phyloP scores from a whole-genome alignment of 106 monocot species.

The Dendrobium chrysotoxum region DNA sequence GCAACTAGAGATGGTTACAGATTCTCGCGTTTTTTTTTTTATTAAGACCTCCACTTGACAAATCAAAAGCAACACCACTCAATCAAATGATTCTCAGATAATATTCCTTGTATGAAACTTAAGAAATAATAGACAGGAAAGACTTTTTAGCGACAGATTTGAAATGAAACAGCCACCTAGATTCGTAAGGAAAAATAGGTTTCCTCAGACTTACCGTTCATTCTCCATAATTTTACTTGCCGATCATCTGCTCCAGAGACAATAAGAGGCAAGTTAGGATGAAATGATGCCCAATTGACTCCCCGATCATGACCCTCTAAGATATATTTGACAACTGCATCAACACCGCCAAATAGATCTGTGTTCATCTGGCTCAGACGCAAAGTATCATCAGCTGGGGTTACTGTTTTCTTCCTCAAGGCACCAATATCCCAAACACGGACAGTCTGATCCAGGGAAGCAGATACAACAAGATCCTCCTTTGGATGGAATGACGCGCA shows the following conservation, averaged over 20 bases:
- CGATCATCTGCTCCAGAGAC: constrained; percentile 72
- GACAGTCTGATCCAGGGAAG: constrained; percentile 64
- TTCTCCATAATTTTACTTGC: constrained; percentile 57
- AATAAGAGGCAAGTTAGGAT: constrained; percentile 55
- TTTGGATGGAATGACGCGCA: constrained; percentile 70
- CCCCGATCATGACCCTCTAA: constrained; percentile 67
- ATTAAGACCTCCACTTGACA: not conserved
- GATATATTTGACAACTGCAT: constrained; percentile 63
- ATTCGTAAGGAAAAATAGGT: not conserved
- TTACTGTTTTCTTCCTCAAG: constrained; percentile 51
- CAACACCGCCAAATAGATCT: constrained; percentile 59
- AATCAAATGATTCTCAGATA: not conserved
- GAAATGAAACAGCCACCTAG: no score
- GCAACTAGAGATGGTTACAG: no score
- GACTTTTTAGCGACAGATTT: no score
- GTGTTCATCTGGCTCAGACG: constrained; percentile 52
- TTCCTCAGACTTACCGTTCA: constrained; percentile 39
- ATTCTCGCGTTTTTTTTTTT: no score
- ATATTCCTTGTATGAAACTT: not conserved
- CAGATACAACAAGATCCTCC: constrained; percentile 61
- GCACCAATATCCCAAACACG: constrained; percentile 66
- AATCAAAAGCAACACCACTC: not conserved
- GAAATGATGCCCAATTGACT: constrained; percentile 64
- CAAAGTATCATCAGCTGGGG: constrained; percentile 49
- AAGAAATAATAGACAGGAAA: no score